Percentiles rank a stretch among this genome's conserved stretches.
These are phyloP conservation scores for Pharus latifolius DNA, from an alignment of 176 grass and related monocot species.

Conservation along the genomic window DNA sequence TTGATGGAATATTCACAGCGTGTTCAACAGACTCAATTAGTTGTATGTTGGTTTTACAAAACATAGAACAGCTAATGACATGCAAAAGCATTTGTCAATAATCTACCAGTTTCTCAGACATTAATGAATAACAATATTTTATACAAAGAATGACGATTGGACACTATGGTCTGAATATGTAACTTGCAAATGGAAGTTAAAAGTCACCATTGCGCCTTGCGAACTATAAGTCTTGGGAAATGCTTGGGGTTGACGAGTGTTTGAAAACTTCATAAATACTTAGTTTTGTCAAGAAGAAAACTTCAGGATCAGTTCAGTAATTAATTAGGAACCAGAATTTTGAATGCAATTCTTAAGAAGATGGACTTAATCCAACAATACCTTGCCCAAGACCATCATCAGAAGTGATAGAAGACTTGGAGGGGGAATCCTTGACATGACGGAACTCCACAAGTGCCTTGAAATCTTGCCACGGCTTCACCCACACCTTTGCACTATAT, in stretches of 20 bases:
- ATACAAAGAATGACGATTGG: not conserved
- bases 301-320: no score
- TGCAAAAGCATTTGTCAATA: not conserved
- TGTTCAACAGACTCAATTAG: not conserved
- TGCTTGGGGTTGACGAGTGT: not conserved
- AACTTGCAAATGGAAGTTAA: not conserved
- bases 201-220: not conserved
- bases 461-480: conserved; percentile 83
- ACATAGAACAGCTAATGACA: not conserved
- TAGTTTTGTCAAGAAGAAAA: no score
- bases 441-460: conserved; percentile 76
- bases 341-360: no score
- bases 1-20: not conserved
- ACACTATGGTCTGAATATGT: not conserved
- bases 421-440: conserved; percentile 20
- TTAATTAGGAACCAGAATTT: no score
- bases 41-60: no score
- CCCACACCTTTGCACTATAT: conserved; percentile 91
- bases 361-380: conserved; percentile 17
- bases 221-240: not conserved
- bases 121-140: not conserved
- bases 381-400: conserved; percentile 31
- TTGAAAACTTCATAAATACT: no score
- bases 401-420: conserved; percentile 9
- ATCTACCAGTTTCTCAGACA: not conserved